phyloP scores from a whole-genome alignment of 805 yeast genomes.

The Candida oleophila region DNA sequence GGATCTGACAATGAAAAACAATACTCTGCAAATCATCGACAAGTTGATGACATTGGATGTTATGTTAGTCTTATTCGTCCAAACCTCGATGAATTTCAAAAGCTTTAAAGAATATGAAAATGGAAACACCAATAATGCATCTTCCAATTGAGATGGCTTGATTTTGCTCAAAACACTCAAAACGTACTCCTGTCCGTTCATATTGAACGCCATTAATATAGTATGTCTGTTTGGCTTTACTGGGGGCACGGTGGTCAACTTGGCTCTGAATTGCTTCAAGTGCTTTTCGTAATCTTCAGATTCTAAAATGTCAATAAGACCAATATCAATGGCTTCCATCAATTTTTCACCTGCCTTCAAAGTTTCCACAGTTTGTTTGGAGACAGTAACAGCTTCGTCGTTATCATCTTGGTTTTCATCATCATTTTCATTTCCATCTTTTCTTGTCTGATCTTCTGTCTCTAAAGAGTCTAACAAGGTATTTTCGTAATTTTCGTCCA shows the following conservation, averaged over 20 bases:
- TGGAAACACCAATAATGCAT: conserved; percentile 87
- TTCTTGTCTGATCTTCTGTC: conserved; percentile 37
- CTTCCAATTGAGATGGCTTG: conserved; percentile 84
- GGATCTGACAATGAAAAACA: conserved; percentile 69
- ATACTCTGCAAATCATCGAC: conserved; percentile 66
- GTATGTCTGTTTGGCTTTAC: conserved; percentile 64
- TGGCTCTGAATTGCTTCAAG: conserved; percentile 33
- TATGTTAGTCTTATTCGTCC: conserved; percentile 52
- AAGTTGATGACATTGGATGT: conserved; percentile 50
- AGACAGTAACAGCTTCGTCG: conserved; percentile 64
- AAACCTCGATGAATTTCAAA: conserved; percentile 68
- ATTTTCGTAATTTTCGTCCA: conserved; percentile 89
- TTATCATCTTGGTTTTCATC: conserved; percentile 40
- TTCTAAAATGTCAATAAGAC: conserved; percentile 65
- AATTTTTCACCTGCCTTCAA: conserved; percentile 91
- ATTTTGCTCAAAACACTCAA: conserved; percentile 69
- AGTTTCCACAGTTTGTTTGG: conserved; percentile 84
- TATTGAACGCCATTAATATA: conserved; percentile 68
- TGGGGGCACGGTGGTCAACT: conserved; percentile 50
- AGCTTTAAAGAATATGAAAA: conserved; percentile 77
- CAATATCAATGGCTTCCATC: conserved; percentile 89
- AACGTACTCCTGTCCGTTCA: conserved; percentile 76
- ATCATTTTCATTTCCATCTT: conserved; percentile 27
- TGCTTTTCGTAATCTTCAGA: conserved; percentile 49
- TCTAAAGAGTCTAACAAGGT: conserved; percentile 73